Conservation (phyloP, 2,329 filamentous ascomycete species). For the Ophiostoma ulmi region DNA sequence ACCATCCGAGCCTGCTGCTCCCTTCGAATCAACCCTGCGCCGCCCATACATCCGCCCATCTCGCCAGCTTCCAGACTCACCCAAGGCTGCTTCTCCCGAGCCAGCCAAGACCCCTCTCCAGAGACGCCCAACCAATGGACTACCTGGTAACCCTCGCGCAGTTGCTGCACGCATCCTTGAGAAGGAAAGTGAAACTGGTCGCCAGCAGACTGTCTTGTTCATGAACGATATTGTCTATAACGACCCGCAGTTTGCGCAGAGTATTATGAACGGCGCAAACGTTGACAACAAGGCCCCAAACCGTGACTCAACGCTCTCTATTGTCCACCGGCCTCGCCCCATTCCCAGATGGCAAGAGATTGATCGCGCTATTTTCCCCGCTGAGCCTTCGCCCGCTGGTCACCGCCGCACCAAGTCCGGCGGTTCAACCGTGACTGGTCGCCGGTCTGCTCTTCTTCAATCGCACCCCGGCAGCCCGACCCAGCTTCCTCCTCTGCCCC, state of each 20-base stretch:
- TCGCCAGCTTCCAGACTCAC: constrained; percentile 31
- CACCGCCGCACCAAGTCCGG: constrained; percentile 49
- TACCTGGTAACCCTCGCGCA: constrained; percentile 46
- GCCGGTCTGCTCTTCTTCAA: constrained; percentile 42
- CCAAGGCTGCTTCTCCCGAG: constrained; percentile 34
- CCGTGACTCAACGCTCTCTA: constrained; percentile 32
- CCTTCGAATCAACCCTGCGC: background rate
- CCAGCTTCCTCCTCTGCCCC: constrained; percentile 49
- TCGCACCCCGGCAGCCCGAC: constrained; percentile 44
- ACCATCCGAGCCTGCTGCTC: background rate
- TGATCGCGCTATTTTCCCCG: constrained; percentile 46
- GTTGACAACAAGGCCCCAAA: constrained; percentile 26
- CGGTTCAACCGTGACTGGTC: constrained; percentile 39
- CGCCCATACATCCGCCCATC: constrained; percentile 33
- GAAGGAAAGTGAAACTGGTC: constrained; percentile 32
- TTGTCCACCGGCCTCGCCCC: constrained; percentile 53
- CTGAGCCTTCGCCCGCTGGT: constrained; percentile 39
- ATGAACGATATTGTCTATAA: constrained; percentile 54
- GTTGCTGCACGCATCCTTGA: constrained; percentile 33
- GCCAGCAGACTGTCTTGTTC: constrained; percentile 50
- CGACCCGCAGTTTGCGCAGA: constrained; percentile 45
- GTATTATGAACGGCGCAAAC: constrained; percentile 44
- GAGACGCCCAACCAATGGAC: constrained; percentile 42
- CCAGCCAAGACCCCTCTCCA: constrained; percentile 40
- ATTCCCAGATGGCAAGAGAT: constrained; percentile 47